Conservation (phyloP, 495 filamentous ascomycete species). For the Hypoxylon cercidicola region DNA sequence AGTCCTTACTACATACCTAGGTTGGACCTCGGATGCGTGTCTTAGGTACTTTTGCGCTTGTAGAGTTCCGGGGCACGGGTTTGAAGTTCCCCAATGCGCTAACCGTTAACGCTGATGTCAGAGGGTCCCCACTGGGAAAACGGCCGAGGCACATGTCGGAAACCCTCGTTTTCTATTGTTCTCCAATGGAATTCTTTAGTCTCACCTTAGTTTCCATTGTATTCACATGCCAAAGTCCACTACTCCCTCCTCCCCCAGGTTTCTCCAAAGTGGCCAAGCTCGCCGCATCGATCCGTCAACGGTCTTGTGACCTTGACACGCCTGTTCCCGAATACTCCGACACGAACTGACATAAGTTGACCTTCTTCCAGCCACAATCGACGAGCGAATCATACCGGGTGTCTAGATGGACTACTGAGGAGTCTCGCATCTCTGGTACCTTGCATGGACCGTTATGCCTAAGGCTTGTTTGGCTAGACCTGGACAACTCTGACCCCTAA, state of each 20-base stretch:
- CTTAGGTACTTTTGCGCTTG: conserved; percentile 23
- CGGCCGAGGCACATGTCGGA: conserved; percentile 42
- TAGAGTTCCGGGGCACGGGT: conserved; percentile 24
- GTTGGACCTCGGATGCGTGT: conserved; percentile 40
- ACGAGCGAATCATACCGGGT: no score
- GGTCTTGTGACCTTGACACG: conserved; percentile 1
- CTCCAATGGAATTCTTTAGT: neutral
- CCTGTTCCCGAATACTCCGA: conserved; percentile 2
- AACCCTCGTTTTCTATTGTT: conserved; percentile 6
- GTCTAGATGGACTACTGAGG: no score
- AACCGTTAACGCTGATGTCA: conserved; percentile 43
- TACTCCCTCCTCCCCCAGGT: neutral
- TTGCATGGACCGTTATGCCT: no score
- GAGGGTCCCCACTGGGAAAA: conserved; percentile 24
- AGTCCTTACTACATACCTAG: neutral
- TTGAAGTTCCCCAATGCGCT: conserved; percentile 16
- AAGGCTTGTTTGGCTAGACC: no score
- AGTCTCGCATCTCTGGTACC: no score
- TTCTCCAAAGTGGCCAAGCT: conserved; percentile 6
- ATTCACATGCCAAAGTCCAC: conserved; percentile 32
- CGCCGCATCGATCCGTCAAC: neutral
- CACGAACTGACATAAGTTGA: no score
- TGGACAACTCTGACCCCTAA: no score
- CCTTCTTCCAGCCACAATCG: no score
- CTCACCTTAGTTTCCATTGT: conserved; percentile 15